Conservation (phyloP, 345 rosid genomes). For the Reutealis trisperma region DNA sequence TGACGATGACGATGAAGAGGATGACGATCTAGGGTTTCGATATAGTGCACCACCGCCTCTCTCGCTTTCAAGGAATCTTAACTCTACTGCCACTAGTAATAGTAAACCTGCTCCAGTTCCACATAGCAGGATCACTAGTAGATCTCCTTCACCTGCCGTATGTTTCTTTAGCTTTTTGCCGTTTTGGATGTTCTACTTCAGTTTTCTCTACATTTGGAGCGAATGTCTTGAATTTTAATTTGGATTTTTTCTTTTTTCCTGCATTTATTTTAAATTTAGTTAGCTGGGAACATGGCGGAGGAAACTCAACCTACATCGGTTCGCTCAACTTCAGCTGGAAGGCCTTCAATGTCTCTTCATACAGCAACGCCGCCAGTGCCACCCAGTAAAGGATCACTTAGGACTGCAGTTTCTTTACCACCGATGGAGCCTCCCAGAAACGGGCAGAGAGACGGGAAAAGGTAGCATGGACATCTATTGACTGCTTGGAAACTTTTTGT, state of each 20-base stretch:
- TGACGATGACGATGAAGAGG: conserved; percentile 62
- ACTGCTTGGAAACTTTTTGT: background rate
- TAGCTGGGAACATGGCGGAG: conserved; percentile 53
- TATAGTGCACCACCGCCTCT: conserved; percentile 86
- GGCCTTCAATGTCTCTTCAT: conserved; percentile 52
- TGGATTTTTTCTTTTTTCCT: background rate
- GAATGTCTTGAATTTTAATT: conserved; percentile 16
- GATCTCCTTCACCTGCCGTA: conserved; percentile 97
- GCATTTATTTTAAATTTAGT: conserved; percentile 33
- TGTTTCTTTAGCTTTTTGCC: conserved; percentile 7
- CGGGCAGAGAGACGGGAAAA: conserved; percentile 51
- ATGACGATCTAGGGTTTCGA: conserved; percentile 76
- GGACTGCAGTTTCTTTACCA: conserved; percentile 61
- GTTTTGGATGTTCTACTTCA: background rate
- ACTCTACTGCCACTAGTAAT: conserved; percentile 1
- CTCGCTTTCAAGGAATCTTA: conserved; percentile 55
- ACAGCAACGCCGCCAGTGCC: conserved; percentile 53
- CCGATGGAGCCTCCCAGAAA: conserved; percentile 66
- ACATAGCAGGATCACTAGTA: conserved; percentile 50
- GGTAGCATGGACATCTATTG: conserved; percentile 35
- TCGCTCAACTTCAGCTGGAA: conserved; percentile 62
- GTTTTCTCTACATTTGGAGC: background rate
- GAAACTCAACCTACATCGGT: conserved; percentile 35
- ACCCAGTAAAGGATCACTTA: conserved; percentile 55
- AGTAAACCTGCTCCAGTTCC: conserved; percentile 35